Percentiles rank a stretch among this genome's conserved stretches.
These are phyloP conservation scores for Wickerhamomyces bovis DNA, from an alignment of 805 yeast species.

Conservation along the genomic window DNA sequence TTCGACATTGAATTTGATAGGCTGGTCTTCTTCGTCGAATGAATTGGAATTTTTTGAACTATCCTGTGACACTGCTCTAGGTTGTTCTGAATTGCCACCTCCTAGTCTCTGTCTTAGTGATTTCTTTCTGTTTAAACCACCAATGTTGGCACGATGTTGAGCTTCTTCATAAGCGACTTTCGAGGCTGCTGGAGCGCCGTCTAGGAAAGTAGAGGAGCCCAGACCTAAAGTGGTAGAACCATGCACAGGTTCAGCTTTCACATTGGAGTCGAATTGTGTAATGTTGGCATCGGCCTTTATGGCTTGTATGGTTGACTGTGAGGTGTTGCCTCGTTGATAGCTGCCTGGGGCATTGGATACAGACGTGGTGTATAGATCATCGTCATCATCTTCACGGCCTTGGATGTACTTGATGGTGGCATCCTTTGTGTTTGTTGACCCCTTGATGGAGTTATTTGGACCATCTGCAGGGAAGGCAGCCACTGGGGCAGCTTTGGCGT, in stretches of 20 bases:
- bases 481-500: conserved; percentile 77
- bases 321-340: conserved; percentile 11
- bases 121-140: conserved; percentile 71
- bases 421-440: conserved; percentile 52
- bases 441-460: conserved; percentile 80
- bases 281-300: conserved; percentile 49
- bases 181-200: conserved; percentile 88
- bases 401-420: conserved; percentile 70
- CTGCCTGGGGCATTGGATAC: conserved; percentile 1
- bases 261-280: conserved; percentile 64
- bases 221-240: conserved; percentile 84
- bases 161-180: conserved; percentile 36
- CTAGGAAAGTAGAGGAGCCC: conserved; percentile 87
- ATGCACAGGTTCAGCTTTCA: conserved; percentile 67
- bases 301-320: conserved; percentile 28
- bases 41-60: background rate
- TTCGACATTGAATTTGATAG: conserved; percentile 24
- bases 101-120: conserved; percentile 67
- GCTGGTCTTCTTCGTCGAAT: conserved; percentile 27
- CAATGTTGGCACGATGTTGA: conserved; percentile 26
- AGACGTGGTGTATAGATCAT: conserved; percentile 27
- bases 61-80: background rate
- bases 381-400: conserved; percentile 58
- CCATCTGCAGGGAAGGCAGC: conserved; percentile 94
- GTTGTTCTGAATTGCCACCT: conserved; percentile 6